Base-by-base conservation (phyloP, 129 eudicot genomes). In the Escallonia rubra region DNA sequence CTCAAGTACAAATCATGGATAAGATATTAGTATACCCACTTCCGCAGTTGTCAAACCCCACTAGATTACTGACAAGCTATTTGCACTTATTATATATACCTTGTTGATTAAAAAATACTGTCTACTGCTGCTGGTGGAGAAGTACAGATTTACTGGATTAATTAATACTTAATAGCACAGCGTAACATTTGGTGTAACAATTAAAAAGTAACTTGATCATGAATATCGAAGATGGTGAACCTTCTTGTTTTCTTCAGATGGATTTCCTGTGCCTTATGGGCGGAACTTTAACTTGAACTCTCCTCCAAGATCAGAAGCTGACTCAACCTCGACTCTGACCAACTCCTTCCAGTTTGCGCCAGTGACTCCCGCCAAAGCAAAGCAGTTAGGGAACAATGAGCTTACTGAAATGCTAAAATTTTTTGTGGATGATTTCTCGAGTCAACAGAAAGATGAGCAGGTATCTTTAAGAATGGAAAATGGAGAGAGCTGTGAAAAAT, bases 341-440 rank as follows among this genome's bases (percentile, higher is more conserved):
- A 75, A 59, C 34, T 68, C 69, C 57, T 66, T 75, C 44, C 81
- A 69, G 64, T 67, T 85, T 68, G 79, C 72, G 48, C 91, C 96
- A 41, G 74, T 71, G 52, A 89, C 96, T 9, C 96, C 96, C 9
- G 85, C 76, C 61, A 78, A 76, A 55, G 67, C 59, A 70, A 85
- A 72, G 82, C 77, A 72, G 40, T 61, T 52, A 34, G 64, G 68
- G 61, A 71, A 67, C 66, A 68, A 64, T 64, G 76, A 61, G 61
- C 76, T 51, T 63, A 56, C 73, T 65, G 75, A 72, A 55, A 65
- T 67, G 40, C 70, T 64, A 15, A 63, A 41, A 10, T 64, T 57
- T 63, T 65, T 45, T 4, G 13, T 59, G 10, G 79, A 68, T 7
- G 82, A 65, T 46, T 66, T 59, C 63, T 72, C 77, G 10, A 70